These are phyloP conservation scores for Trichoderma aggressivum DNA, from an alignment of 2,329 filamentous ascomycete genomes.

Conservation along the genomic window DNA sequence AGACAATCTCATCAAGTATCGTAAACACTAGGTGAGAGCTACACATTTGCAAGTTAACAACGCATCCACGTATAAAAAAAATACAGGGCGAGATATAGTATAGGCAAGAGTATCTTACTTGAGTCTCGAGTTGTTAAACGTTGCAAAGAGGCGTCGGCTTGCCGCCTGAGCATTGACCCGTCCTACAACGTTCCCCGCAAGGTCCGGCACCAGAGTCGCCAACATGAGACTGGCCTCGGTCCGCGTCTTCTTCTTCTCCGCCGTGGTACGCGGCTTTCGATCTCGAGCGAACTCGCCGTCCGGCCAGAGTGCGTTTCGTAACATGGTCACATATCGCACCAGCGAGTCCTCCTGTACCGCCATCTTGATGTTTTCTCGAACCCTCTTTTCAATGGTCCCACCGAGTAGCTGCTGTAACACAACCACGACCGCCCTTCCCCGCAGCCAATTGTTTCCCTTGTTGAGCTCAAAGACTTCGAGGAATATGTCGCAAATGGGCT, in stretches of 20 bases:
- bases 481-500: constrained; percentile 97
- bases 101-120: constrained; percentile 60
- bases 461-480: constrained; percentile 94
- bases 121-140: constrained; percentile 83
- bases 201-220: constrained; percentile 82
- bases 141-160: constrained; percentile 82
- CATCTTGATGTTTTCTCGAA: constrained; percentile 75
- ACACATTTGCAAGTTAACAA: constrained; percentile 21
- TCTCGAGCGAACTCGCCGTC: constrained; percentile 54
- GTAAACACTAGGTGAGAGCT: constrained; percentile 68
- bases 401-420: constrained; percentile 94
- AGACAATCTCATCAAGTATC: constrained; percentile 66
- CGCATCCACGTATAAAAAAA: neutral
- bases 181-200: constrained; percentile 91
- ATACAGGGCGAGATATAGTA: neutral
- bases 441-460: constrained; percentile 93
- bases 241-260: constrained; percentile 75
- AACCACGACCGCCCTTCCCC: constrained; percentile 91
- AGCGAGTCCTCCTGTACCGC: constrained; percentile 76
- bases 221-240: constrained; percentile 88
- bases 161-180: constrained; percentile 87
- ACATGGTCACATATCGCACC: constrained; percentile 67
- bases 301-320: constrained; percentile 82
- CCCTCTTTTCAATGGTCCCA: constrained; percentile 92
- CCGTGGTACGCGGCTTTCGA: constrained; percentile 56